Conservation (phyloP, 1,284 basidiomycete genomes). For the Ceratobasidium sp. region DNA sequence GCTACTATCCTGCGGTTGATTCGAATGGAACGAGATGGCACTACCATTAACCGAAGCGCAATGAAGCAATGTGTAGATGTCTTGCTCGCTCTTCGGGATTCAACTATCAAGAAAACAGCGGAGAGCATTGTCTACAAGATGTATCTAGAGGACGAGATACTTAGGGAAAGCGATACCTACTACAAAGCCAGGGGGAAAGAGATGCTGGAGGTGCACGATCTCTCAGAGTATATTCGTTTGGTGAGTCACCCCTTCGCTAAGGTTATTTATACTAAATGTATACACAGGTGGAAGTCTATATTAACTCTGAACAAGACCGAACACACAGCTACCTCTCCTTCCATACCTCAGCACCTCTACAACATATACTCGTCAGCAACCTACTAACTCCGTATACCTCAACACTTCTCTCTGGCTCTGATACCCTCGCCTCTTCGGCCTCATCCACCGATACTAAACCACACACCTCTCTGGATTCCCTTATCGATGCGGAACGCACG, state of each 20-base stretch:
- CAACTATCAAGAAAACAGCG: slow-evolving; percentile 54
- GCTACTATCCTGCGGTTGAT: slow-evolving; percentile 88
- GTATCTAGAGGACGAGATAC: slow-evolving; percentile 87
- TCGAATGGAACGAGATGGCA: slow-evolving; percentile 92
- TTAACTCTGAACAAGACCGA: slow-evolving; percentile 88
- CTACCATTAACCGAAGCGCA: slow-evolving; percentile 90
- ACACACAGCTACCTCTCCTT: slow-evolving; percentile 91
- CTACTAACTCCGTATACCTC: slow-evolving; percentile 33
- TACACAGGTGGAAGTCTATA: slow-evolving; percentile 86
- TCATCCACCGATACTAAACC: slow-evolving; percentile 74
- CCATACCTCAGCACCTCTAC: slow-evolving; percentile 78
- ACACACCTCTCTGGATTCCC: slow-evolving; percentile 86
- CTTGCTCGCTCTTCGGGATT: slow-evolving; percentile 74
- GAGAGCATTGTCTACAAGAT: slow-evolving; percentile 81
- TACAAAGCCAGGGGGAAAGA: slow-evolving; percentile 83
- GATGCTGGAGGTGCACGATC: slow-evolving; percentile 81
- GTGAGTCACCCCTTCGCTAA: slow-evolving; percentile 63
- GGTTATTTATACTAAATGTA: slow-evolving; percentile 17
- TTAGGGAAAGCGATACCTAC: slow-evolving; percentile 83
- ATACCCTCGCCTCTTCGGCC: slow-evolving; percentile 69
- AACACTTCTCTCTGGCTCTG: slow-evolving; percentile 22
- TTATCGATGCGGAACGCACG: slow-evolving; percentile 87
- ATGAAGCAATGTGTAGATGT: slow-evolving; percentile 93
- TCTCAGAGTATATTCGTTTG: slow-evolving; percentile 83
- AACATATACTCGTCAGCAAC: slow-evolving; percentile 65